phyloP scores from a whole-genome alignment of 805 yeast species.

The Kazachstania kunashirensis region DNA sequence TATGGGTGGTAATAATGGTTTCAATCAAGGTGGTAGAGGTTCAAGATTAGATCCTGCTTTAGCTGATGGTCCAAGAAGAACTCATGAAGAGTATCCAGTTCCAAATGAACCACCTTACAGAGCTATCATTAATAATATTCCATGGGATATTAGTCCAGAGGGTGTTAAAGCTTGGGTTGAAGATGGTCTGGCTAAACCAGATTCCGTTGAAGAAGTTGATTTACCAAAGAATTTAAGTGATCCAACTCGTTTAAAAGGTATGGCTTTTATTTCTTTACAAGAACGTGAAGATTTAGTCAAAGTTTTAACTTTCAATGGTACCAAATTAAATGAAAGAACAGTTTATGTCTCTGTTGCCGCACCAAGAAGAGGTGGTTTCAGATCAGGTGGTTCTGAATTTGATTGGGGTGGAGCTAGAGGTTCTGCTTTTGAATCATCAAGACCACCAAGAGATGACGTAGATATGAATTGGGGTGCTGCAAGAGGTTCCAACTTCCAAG shows the following conservation, averaged over 20 bases:
- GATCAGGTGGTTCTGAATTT: conserved; percentile 37
- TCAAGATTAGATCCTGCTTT: conserved; percentile 33
- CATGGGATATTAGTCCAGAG: conserved; percentile 69
- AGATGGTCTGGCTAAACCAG: conserved; percentile 40
- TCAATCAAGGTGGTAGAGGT: conserved; percentile 16
- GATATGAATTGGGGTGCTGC: conserved; percentile 44
- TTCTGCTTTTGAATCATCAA: conserved; percentile 28
- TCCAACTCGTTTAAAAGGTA: conserved; percentile 69
- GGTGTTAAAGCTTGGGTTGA: conserved; percentile 53
- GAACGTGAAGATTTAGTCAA: conserved; percentile 66
- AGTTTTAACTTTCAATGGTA: conserved; percentile 63
- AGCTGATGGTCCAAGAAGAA: conserved; percentile 30
- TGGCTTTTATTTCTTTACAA: conserved; percentile 78
- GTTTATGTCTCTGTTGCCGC: conserved; percentile 77
- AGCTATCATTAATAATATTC: conserved; percentile 80
- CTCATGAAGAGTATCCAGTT: conserved; percentile 65
- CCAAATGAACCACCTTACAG: conserved; percentile 90
- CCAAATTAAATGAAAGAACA: conserved; percentile 60
- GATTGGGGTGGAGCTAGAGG: conserved; percentile 44
- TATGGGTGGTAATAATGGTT: background rate
- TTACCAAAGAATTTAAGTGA: conserved; percentile 59
- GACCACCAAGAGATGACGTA: conserved; percentile 32
- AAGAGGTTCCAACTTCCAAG: conserved; percentile 36
- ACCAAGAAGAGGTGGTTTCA: conserved; percentile 35
- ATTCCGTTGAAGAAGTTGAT: conserved; percentile 52